phyloP scores from a whole-genome alignment of 805 yeast genomes.

The Metschnikowia anglica region DNA sequence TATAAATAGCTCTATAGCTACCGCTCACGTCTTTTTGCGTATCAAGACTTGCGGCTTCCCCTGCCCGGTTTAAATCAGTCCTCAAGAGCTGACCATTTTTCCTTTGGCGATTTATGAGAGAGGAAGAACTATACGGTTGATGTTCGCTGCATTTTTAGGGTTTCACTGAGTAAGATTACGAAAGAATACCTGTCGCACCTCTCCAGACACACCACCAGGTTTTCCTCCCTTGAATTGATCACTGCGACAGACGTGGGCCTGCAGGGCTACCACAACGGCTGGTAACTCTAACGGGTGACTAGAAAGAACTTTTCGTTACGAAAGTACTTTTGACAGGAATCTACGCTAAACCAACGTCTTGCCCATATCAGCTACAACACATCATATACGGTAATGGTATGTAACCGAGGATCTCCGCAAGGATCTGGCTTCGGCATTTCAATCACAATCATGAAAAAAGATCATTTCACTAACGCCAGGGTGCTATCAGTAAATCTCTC shows the following conservation, averaged over 20 bases:
- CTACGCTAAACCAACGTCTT: neutral
- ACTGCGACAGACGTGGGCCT: neutral
- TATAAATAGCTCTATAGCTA: no score
- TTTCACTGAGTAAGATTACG: neutral
- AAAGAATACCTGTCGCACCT: neutral
- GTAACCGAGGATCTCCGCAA: neutral
- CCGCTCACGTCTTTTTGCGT: no score
- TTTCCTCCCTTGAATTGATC: neutral
- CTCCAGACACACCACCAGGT: neutral
- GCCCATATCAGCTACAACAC: neutral
- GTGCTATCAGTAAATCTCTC: constrained; percentile 39
- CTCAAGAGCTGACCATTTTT: no score
- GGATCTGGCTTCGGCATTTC: no score
- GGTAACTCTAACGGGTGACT: neutral
- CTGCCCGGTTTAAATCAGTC: no score
- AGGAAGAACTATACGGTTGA: no score
- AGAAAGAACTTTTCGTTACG: neutral
- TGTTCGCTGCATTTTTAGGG: no score
- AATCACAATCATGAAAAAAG: neutral
- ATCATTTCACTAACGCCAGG: constrained; percentile 17
- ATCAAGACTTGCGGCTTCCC: no score
- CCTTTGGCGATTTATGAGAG: no score
- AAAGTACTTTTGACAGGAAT: neutral
- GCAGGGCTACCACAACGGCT: neutral
- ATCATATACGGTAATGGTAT: neutral